Base-by-base conservation (phyloP, 2,329 filamentous ascomycete genomes). In the Fusarium armeniacum region DNA sequence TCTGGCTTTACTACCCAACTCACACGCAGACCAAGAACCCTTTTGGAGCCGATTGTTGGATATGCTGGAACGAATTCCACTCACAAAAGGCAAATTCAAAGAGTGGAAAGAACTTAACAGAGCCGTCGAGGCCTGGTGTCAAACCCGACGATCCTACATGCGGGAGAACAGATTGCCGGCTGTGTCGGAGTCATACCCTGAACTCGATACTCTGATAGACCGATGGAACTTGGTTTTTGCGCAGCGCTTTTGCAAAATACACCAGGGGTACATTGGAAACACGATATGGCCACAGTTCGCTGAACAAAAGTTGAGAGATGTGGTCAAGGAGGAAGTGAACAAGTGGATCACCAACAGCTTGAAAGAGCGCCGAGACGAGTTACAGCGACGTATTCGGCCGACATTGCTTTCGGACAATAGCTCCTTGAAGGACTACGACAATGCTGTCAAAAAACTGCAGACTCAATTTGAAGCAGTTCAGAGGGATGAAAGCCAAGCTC, bases 171-270 rank as follows among this genome's bases (percentile, higher is more conserved):
- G 36, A 2, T 24, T 69, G 2, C 53, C 41, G 1, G 36, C 46
- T 7, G 33, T 57, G 2, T 55, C 54, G 0, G 20, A 26, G 8
- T 46, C 15, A 4, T 47, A 55, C 2, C 40, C 33, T 0, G 61
- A 66, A 4, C 40, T 74, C 2, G 68, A 72, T 15, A 12, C 6
- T 0, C 15, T 46, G 2, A 54, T 73, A 4, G 69, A 75, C 11
- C n/a, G 50, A 1, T 75, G 71, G 73, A 75, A 75, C 22, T 1
- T 16, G 12, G 40, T 70, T 2, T 75, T 62, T 20, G 45, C 26
- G 1, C n/a, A 32, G 1, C 50, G 62, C 3, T 71, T 73, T 10
- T 71, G 56, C 6, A 8, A 18, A 1, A 12, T 55, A 2, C 5
- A 74, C 22, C 20, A 30, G 0, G 65, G 63, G 0, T 59, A 57